A percentile compares a stretch with the other conserved stretches of the same genome.
Conservation (phyloP, 2,329 filamentous ascomycete species). For the Penicillium crustosum region DNA sequence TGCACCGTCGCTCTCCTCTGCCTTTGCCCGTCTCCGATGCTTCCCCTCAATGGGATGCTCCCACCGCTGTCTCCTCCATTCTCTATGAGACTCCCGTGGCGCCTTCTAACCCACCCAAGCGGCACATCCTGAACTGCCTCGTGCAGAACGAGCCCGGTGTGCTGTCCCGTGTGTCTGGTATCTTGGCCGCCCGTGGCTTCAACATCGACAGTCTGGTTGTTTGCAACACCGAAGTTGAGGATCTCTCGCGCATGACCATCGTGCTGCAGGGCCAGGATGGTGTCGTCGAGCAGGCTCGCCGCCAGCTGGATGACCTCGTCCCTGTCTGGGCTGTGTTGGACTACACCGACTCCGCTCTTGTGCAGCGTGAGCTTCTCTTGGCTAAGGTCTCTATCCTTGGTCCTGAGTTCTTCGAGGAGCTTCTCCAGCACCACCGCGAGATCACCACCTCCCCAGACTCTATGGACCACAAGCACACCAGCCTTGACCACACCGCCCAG, state of each 20-base stretch:
- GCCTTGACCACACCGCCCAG: conserved; percentile 15
- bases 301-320: conserved; percentile 93
- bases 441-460: conserved; percentile 61
- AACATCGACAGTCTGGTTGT: conserved; percentile 99
- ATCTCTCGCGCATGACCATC: conserved; percentile 97
- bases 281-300: conserved; percentile 92
- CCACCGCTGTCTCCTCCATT: conserved; percentile 94
- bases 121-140: conserved; percentile 95
- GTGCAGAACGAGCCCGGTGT: conserved; percentile 99
- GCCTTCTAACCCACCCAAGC: conserved; percentile 79
- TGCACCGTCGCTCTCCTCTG: conserved; percentile 85
- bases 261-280: conserved; percentile 94
- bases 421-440: conserved; percentile 92
- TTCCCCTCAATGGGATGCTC: conserved; percentile 79
- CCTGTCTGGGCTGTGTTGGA: conserved; percentile 98
- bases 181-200: conserved; percentile 92
- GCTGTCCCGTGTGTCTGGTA: conserved; percentile 91
- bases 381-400: conserved; percentile 97
- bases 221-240: conserved; percentile 95
- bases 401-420: conserved; percentile 96
- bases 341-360: conserved; percentile 87
- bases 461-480: conserved; percentile 27
- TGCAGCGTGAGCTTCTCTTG: conserved; percentile 91
- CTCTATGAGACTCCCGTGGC: conserved; percentile 95
- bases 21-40: conserved; percentile 75